Percentiles rank a stretch among this genome's conserved stretches.
Conservation (phyloP, 2,329 filamentous ascomycete genomes). For the Juglanconis sp. region DNA sequence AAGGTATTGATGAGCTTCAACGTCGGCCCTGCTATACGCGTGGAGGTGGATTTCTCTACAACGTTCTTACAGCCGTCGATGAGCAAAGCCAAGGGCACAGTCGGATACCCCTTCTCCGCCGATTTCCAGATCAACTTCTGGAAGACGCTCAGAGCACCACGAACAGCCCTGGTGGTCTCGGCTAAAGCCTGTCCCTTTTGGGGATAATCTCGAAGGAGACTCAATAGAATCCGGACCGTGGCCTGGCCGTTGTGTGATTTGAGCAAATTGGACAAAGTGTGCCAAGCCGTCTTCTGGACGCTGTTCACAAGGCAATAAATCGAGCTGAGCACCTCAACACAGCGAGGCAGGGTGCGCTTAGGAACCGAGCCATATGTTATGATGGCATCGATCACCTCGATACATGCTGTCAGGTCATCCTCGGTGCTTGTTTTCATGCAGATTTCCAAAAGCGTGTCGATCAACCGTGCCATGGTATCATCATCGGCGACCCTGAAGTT, state of each 20-base stretch:
- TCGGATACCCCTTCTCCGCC: constrained; percentile 57
- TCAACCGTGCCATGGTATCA: constrained; percentile 56
- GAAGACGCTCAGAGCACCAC: constrained; percentile 61
- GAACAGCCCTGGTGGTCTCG: constrained; percentile 53
- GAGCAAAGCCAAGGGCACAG: constrained; percentile 56
- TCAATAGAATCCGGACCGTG: constrained; percentile 62
- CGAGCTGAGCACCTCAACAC: constrained; percentile 68
- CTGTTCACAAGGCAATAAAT: constrained; percentile 64
- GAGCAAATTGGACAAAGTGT: constrained; percentile 66
- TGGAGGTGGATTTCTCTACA: constrained; percentile 40
- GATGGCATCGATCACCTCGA: constrained; percentile 65
- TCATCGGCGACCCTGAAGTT: constrained; percentile 68
- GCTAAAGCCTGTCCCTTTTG: constrained; percentile 45
- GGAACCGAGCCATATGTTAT: constrained; percentile 72
- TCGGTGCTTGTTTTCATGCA: constrained; percentile 65
- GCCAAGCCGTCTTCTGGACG: constrained; percentile 65
- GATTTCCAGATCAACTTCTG: constrained; percentile 61
- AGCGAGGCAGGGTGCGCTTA: constrained; percentile 57
- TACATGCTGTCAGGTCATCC: constrained; percentile 64
- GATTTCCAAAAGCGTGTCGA: constrained; percentile 62
- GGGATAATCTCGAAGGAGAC: constrained; percentile 53
- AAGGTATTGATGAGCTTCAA: constrained; percentile 54
- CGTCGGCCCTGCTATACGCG: constrained; percentile 41
- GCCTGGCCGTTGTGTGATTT: constrained; percentile 71
- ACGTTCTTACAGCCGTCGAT: constrained; percentile 55